phyloP scores from a whole-genome alignment of 805 yeast species.

The Nakazawaea ishiwadae region DNA sequence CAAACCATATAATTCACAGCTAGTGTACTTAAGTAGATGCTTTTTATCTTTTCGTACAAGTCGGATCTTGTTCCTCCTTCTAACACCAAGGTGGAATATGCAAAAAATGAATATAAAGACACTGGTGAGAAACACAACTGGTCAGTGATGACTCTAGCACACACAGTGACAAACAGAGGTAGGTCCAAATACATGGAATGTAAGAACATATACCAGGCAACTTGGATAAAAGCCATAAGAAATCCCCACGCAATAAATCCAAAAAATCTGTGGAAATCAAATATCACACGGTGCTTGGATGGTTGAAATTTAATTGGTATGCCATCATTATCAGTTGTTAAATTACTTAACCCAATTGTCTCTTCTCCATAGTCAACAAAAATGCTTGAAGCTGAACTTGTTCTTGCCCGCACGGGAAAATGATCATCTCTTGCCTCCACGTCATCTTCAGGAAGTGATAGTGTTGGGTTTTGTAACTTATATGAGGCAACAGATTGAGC shows the following conservation, averaged over 20 bases:
- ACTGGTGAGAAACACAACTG: slow-evolving; percentile 88
- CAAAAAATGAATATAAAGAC: slow-evolving; percentile 73
- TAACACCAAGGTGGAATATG: slow-evolving; percentile 76
- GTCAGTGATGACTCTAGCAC: slow-evolving; percentile 84
- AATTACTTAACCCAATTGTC: slow-evolving; percentile 5
- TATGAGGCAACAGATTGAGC: slow-evolving; percentile 66
- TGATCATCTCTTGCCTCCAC: not conserved
- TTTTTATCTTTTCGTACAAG: slow-evolving; percentile 56
- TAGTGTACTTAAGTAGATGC: slow-evolving; percentile 63
- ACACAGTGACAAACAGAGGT: slow-evolving; percentile 78
- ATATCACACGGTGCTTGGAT: slow-evolving; percentile 21
- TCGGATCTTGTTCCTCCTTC: slow-evolving; percentile 70
- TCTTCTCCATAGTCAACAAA: slow-evolving; percentile 31
- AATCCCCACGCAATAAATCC: slow-evolving; percentile 90
- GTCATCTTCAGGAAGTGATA: not conserved
- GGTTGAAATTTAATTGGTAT: not conserved
- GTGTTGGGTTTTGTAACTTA: not conserved
- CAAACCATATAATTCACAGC: slow-evolving; percentile 70
- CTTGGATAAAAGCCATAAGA: slow-evolving; percentile 74
- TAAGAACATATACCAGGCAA: slow-evolving; percentile 82
- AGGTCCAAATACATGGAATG: slow-evolving; percentile 74
- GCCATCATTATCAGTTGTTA: not conserved
- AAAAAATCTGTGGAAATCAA: slow-evolving; percentile 64
- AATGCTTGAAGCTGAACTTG: slow-evolving; percentile 11
- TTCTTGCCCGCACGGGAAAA: not conserved